Conservation (phyloP, 176 grass and related monocot genomes). For the Rhipidocladum racemiflorum region DNA sequence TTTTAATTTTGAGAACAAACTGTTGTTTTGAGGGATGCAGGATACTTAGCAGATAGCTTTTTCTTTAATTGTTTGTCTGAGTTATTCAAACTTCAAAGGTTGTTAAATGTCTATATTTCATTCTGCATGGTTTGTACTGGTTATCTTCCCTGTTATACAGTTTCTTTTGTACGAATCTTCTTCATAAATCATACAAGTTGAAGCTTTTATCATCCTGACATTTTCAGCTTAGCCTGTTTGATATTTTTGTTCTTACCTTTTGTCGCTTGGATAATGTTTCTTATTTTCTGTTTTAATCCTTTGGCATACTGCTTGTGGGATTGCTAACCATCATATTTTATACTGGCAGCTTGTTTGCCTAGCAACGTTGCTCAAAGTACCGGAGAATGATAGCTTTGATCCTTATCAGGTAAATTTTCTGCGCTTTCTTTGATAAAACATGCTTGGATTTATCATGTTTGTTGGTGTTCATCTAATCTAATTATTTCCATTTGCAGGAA, state of each 20-base stretch:
- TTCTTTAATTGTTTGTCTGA: neutral
- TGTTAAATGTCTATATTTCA: neutral
- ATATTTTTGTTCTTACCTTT: constrained; percentile 2
- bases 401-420: constrained; percentile 75
- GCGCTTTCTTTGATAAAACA: neutral
- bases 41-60: neutral
- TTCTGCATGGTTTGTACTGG: constrained; percentile 9
- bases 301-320: neutral
- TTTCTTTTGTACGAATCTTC: neutral
- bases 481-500: constrained; percentile 56
- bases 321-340: constrained; percentile 32
- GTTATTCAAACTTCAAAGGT: neutral
- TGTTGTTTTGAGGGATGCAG: neutral
- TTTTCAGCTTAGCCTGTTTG: neutral
- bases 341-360: constrained; percentile 87
- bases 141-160: neutral
- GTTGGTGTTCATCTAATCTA: constrained; percentile 11
- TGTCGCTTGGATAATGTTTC: neutral
- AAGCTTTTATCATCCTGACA: neutral
- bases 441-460: constrained; percentile 18
- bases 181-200: neutral
- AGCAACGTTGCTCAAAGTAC: constrained; percentile 93
- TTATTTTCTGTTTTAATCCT: constrained; percentile 3
- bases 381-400: constrained; percentile 96
- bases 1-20: neutral